Base-by-base conservation (phyloP, 371 early-diverging fungal species). In the Mortierella polycephala region DNA sequence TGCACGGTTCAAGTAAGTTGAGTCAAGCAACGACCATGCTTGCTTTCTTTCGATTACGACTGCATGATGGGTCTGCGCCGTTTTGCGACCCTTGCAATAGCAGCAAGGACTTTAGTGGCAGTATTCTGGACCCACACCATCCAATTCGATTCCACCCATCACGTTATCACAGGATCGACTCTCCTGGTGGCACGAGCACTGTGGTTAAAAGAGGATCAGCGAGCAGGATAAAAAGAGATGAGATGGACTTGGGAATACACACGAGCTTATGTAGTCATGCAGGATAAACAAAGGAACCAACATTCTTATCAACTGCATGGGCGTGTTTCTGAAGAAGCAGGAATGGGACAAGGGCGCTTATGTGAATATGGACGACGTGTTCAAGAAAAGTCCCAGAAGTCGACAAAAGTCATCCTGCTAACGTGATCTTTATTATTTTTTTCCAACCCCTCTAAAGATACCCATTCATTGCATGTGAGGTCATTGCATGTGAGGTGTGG, bases 401-500 rank as follows among this genome's bases (percentile, higher is more conserved):
- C 30, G 30, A 30, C 30, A 30, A 30, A 30, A 30, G 30, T 30
- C 30, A 30, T 30, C 30, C 30, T 30, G 30, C 30, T 30, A 4
- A 30, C 30, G 30, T 30, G 30, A 30, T 57, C 65, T 57, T 23
- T 23, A 62, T 62, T 57, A n/a, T n/a, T 54, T 50, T 69, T 30
- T 30, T 63, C 21, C 30, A 30, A 30, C 30, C 30, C 30, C 30
- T 30, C 46, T 41, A 69, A 62, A 91, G 95, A 73, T 92, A 94
- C 67, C 95, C 96, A 5, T 91, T 92, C 63, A 80, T 95, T 37
- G 94, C 96, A 10, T 89, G 92, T 65, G 98, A 97, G 69, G 87
- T 97, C 50, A 82, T 96, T 30, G 90, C 94, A 16, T 94, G 95
- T 81, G 96, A 96, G 80, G 90, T 94, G 45, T 89, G 90, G 83